Conservation (phyloP, 2,329 filamentous ascomycete species). For the Phymatotrichopsis omnivora region DNA sequence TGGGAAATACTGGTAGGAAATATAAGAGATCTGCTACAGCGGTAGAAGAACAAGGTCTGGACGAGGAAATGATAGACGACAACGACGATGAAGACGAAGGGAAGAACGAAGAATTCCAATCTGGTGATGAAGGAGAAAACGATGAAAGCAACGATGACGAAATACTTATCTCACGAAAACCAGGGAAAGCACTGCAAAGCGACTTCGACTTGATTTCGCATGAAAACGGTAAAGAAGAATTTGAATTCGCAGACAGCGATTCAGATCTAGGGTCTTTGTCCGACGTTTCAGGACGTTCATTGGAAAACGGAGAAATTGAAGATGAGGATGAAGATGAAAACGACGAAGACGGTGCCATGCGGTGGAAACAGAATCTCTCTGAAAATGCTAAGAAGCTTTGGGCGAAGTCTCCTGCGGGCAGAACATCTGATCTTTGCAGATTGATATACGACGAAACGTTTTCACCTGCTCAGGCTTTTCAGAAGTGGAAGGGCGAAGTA, state of each 20-base stretch:
- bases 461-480: constrained; percentile 62
- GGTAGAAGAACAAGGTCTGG: constrained; percentile 47
- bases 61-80: constrained; percentile 41
- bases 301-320: constrained; percentile 41
- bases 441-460: constrained; percentile 81
- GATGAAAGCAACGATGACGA: constrained; percentile 32
- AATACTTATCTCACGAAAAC: constrained; percentile 38
- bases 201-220: no score
- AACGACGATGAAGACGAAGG: constrained; percentile 46
- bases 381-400: constrained; percentile 65
- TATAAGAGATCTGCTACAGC: constrained; percentile 44
- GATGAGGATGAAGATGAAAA: constrained; percentile 57
- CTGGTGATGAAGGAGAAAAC: constrained; percentile 35
- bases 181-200: constrained; percentile 39
- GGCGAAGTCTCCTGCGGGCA: constrained; percentile 58
- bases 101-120: constrained; percentile 44
- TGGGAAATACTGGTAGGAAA: constrained; percentile 48
- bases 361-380: constrained; percentile 82
- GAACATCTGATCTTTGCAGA: constrained; percentile 70
- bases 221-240: constrained; percentile 54
- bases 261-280: constrained; percentile 90
- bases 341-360: constrained; percentile 61
- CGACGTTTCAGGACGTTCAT: constrained; percentile 38
- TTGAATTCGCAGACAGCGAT: constrained; percentile 92
- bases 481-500: constrained; percentile 65